Percentiles rank a stretch among this genome's conserved stretches.
Conservation (phyloP, 2,329 filamentous ascomycete genomes). For the Sarocladiaceae sp. region DNA sequence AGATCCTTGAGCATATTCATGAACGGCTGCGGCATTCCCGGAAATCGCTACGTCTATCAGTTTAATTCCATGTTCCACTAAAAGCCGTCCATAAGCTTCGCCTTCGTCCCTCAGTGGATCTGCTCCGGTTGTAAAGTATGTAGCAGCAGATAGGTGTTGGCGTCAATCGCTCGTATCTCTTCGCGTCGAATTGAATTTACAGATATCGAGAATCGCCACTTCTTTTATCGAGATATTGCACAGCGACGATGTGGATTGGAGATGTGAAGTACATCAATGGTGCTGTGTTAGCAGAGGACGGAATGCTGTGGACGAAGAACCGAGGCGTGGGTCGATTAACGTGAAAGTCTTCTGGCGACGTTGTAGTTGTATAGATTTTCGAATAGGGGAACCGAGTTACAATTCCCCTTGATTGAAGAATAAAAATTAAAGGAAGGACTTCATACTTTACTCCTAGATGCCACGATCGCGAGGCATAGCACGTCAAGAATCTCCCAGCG, state of each 20-base stretch:
- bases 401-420: constrained; percentile 37
- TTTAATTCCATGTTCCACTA: constrained; percentile 37
- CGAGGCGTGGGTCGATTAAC: constrained; percentile 34
- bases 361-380: constrained; percentile 42
- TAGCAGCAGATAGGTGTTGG: constrained; percentile 34
- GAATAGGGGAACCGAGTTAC: constrained; percentile 41
- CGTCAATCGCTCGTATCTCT: constrained; percentile 25
- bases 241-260: constrained; percentile 19
- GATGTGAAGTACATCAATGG: constrained; percentile 30
- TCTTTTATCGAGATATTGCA: constrained; percentile 11
- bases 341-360: constrained; percentile 32
- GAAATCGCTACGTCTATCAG: constrained; percentile 39
- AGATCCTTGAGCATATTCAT: constrained; percentile 40
- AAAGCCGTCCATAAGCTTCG: constrained; percentile 37
- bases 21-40: constrained; percentile 42
- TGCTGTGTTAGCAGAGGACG: constrained; percentile 38
- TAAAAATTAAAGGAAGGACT: constrained; percentile 44
- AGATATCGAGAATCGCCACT: constrained; percentile 18
- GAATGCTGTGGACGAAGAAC: constrained; percentile 36
- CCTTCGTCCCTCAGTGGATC: constrained; percentile 45
- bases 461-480: not conserved
- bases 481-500: no score
- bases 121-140: constrained; percentile 32
- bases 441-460: constrained; percentile 23
- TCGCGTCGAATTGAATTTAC: constrained; percentile 27